Percentiles rank a stretch among this genome's conserved stretches.
Evolutionary conservation across 106 monocot species (phyloP).

Genomic region (Iris macrosiphon): DNA sequence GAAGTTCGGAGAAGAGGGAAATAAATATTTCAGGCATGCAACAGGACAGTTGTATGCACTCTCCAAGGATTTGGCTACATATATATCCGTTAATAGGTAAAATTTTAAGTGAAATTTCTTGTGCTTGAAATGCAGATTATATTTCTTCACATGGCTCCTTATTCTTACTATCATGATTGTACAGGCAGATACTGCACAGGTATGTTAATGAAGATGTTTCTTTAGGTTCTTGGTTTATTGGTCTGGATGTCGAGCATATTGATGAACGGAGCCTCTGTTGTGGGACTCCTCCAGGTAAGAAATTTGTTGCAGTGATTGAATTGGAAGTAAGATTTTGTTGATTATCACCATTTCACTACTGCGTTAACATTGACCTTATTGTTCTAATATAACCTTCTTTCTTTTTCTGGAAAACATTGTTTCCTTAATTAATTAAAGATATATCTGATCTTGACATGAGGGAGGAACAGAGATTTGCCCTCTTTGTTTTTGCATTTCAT

Average conservation of each 20-base stretch:
- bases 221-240: conserved; percentile 42
- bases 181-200: conserved; percentile 20
- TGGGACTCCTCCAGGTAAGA: conserved; percentile 38
- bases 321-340: too few species aligned
- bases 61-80: conserved; percentile 43
- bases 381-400: too few species aligned
- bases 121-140: too few species aligned
- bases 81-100: conserved; percentile 40
- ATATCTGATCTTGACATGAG: too few species aligned
- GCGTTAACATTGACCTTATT: too few species aligned
- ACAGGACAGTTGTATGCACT: conserved; percentile 50
- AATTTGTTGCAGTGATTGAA: too few species aligned
- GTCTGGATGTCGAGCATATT: conserved; percentile 37
- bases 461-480: too few species aligned
- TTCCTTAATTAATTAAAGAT: too few species aligned
- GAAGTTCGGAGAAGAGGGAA: conserved; percentile 57
- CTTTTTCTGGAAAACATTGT: too few species aligned
- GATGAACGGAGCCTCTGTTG: conserved; percentile 39
- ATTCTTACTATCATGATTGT: not conserved
- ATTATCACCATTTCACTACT: too few species aligned
- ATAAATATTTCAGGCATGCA: conserved; percentile 51
- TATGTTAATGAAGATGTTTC: conserved; percentile 51
- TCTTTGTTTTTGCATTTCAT: too few species aligned
- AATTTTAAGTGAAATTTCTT: not conserved
- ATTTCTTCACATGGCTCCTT: too few species aligned